These are phyloP conservation scores for Capsicum baccatum DNA, from an alignment of 257 asterid species.

Conservation along the genomic window DNA sequence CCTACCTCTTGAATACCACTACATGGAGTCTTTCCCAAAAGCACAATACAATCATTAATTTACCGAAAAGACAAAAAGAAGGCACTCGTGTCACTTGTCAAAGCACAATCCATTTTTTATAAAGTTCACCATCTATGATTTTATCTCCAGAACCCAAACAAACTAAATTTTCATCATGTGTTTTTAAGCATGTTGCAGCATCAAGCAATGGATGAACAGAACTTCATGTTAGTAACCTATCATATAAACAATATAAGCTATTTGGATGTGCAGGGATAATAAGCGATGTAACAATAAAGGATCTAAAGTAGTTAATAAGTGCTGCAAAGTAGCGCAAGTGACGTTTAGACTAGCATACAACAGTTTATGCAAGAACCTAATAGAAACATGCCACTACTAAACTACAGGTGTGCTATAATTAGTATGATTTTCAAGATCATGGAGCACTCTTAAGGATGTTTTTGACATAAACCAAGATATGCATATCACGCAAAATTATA, in stretches of 20 bases:
- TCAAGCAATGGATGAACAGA: slow-evolving; percentile 10
- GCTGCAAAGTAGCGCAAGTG: not conserved
- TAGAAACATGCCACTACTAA: slow-evolving; percentile 15
- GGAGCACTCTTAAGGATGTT: not conserved
- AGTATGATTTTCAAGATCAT: slow-evolving; percentile 17
- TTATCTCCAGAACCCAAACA: slow-evolving; percentile 12
- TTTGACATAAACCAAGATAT: not conserved
- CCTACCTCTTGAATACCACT: not conserved
- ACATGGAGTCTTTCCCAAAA: not conserved
- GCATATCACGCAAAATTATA: slow-evolving; percentile 14
- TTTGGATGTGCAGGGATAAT: not conserved
- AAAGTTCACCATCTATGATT: not conserved
- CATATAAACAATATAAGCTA: not conserved
- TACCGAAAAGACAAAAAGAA: slow-evolving; percentile 14
- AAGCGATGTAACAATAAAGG: not conserved
- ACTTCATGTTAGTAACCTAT: not conserved
- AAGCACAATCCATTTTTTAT: slow-evolving; percentile 14
- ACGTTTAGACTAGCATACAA: not conserved
- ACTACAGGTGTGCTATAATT: slow-evolving; percentile 13
- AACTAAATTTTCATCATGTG: not conserved
- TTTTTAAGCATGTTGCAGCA: slow-evolving; percentile 3
- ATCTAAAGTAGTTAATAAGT: not conserved
- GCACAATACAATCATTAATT: not conserved
- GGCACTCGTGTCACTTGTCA: not conserved
- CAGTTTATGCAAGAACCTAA: slow-evolving; percentile 16